These are phyloP conservation scores for Cladosporium halotolerans DNA, from an alignment of 2,329 filamentous ascomycete genomes.

Conservation along the genomic window DNA sequence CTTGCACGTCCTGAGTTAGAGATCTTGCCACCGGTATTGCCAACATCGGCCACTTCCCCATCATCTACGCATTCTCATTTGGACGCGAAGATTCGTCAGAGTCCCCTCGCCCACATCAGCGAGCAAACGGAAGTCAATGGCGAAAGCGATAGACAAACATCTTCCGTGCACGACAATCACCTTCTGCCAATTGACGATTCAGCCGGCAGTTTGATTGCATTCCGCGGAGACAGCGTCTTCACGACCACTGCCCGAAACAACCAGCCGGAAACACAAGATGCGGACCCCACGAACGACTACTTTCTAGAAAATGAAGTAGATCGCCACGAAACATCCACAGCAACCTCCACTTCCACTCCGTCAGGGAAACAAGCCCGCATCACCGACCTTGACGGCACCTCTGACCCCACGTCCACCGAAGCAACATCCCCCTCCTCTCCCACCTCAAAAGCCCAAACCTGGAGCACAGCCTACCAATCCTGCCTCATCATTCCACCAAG, in stretches of 20 bases:
- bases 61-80: no score
- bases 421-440: not conserved
- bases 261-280: no score
- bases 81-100: not conserved
- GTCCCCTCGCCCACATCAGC: conserved; percentile 13
- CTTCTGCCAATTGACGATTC: not conserved
- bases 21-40: conserved; percentile 31
- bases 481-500: conserved; percentile 12
- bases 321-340: no score
- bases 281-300: no score
- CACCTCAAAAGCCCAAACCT: conserved; percentile 15
- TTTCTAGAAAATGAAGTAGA: no score
- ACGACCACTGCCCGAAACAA: not conserved
- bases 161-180: not conserved
- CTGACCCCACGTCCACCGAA: not conserved
- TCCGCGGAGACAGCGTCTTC: conserved; percentile 4
- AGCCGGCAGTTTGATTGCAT: not conserved
- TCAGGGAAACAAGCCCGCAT: not conserved
- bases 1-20: conserved; percentile 44
- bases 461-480: conserved; percentile 16
- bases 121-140: conserved; percentile 18
- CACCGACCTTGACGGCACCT: conserved; percentile 3
- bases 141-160: not conserved
- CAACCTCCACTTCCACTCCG: not conserved
- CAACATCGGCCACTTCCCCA: not conserved